A percentile compares a stretch with the other conserved stretches of the same genome.
phyloP scores from a whole-genome alignment of 371 early-diverging fungal species.

The Mortierella sp. region DNA sequence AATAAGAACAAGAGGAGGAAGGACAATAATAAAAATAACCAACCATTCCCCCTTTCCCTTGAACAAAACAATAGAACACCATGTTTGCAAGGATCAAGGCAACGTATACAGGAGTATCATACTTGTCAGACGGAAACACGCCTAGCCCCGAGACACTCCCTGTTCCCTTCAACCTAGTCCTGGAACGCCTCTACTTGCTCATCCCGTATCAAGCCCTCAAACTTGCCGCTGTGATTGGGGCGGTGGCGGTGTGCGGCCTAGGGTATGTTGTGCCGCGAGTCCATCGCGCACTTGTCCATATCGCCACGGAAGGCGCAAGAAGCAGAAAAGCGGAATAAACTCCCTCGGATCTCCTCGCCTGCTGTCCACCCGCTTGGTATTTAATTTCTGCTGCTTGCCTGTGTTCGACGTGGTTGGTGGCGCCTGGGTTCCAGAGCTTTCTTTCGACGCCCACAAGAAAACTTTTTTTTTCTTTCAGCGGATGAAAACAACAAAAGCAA shows the following conservation, averaged over 20 bases:
- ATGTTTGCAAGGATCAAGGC: conserved; percentile 53
- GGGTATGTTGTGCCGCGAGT: conserved; percentile 27
- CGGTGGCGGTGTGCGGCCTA: conserved; percentile 23
- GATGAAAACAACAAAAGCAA: neutral
- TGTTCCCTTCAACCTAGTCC: conserved; percentile 40
- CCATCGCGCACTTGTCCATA: conserved; percentile 8
- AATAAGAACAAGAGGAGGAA: too few relatives aligned
- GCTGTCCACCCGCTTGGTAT: neutral
- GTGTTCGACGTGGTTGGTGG: neutral
- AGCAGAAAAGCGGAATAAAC: conserved; percentile 13
- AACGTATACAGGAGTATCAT: conserved; percentile 48
- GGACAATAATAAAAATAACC: neutral
- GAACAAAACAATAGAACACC: conserved; percentile 14
- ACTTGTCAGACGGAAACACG: conserved; percentile 14
- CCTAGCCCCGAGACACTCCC: conserved; percentile 29
- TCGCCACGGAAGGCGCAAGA: conserved; percentile 10
- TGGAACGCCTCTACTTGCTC: conserved; percentile 46
- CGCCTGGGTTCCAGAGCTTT: neutral
- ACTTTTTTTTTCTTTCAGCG: neutral
- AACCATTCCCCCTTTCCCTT: neutral
- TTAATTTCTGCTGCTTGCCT: too few relatives aligned
- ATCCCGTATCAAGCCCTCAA: conserved; percentile 57
- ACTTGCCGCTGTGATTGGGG: conserved; percentile 30
- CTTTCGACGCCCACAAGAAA: neutral
- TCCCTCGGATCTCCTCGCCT: neutral